Evolutionary conservation across 225 moss, liverwort and hornwort species (phyloP), one percentile per base, ranked within the genome.

Genomic region (Polytrichum commune): DNA sequence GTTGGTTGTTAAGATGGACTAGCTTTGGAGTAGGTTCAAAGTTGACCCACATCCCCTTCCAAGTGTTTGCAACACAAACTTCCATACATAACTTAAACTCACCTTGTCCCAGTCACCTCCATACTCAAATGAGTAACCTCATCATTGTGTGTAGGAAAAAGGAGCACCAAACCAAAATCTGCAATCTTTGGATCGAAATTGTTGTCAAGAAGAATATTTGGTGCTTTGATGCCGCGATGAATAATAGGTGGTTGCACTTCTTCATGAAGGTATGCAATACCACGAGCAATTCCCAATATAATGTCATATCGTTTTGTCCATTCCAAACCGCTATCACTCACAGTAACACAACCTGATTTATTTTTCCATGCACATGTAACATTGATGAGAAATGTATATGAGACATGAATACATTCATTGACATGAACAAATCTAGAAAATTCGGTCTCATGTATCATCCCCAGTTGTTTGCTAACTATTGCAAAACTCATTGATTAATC

Each of bases 211-310:
- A 92, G 58, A 24, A 91, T 89, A 63, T 91, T 91, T 1, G 77
- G 75, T 29, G 88, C 86, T 70, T 91, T 91, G 57, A 91, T 86
- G 63, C 89, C 91, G 54, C 89, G 76, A 69, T 91, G 91, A 27
- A 91, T 89, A 65, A 91, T 79, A 56, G 84, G 84, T 13, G 84
- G 74, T 64, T 90, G 88, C 22, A 88, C 75, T 16, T 90, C 92
- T 23, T 90, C 84, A 64, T 92, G 88, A 25, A 90, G 74, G 66
- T 88, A 90, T 6, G 84, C 86, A 30, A 92, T 72, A 2, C 92
- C 90, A 20, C 81, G 81, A 13, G 92, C 86, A 70, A 65, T 76
- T 19, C 92, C 90, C 16, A 88, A 70, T 0, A 88, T 88, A n/a
- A 92, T 88, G 27, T 90, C 86, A 58, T 83, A 73, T 1, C 86